A percentile compares a stretch with the other conserved stretches of the same genome.
Evolutionary conservation across 2,329 filamentous ascomycete species (phyloP).

Genomic region (Pezicula radicicola): DNA sequence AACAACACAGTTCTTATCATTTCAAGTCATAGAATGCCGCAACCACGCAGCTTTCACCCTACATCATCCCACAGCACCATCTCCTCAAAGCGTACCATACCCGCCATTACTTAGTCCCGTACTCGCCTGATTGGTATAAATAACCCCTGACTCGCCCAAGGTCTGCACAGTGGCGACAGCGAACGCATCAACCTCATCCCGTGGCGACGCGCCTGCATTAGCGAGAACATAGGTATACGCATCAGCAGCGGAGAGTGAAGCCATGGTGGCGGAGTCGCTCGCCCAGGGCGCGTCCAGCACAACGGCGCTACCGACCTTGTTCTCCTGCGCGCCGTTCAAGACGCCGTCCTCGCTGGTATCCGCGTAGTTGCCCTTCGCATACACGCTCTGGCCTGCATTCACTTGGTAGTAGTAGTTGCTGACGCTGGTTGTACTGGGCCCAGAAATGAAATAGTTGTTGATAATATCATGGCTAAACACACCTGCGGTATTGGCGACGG

Average conservation of each 20-base stretch:
- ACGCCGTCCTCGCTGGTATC: constrained; percentile 46
- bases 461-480: constrained; percentile 48
- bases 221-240: constrained; percentile 32
- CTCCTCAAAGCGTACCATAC: constrained; percentile 16
- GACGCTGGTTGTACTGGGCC: constrained; percentile 44
- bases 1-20: no score
- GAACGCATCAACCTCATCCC: constrained; percentile 24
- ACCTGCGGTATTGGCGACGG: constrained; percentile 46
- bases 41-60: no score
- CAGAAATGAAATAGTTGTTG: constrained; percentile 55
- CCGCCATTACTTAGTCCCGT: constrained; percentile 24
- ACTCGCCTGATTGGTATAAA: constrained; percentile 20
- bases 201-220: constrained; percentile 33
- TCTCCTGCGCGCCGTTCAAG: constrained; percentile 37
- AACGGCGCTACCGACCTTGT: constrained; percentile 11
- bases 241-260: constrained; percentile 29
- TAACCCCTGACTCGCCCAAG: constrained; percentile 18
- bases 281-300: constrained; percentile 21
- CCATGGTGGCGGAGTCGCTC: constrained; percentile 14
- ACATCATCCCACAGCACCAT: no score
- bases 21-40: no score
- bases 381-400: constrained; percentile 51
- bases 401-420: constrained; percentile 55
- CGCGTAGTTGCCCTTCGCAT: constrained; percentile 49
- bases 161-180: constrained; percentile 20